These are phyloP conservation scores for Cetraspora pellucida DNA, from an alignment of 192 early-diverging fungal genomes.

Conservation along the genomic window DNA sequence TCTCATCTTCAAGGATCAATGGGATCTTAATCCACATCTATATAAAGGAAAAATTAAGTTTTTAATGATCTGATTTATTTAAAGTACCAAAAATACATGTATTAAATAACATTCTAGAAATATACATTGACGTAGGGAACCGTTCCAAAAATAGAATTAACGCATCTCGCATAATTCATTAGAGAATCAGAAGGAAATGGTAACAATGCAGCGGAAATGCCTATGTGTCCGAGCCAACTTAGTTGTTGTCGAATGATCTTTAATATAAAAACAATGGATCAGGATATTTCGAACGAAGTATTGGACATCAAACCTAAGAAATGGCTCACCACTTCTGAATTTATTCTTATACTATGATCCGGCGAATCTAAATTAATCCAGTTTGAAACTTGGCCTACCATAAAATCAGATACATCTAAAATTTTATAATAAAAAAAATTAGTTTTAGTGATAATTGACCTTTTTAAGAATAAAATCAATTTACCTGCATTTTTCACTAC, in stretches of 20 bases:
- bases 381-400: constrained; percentile 53
- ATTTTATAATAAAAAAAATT: neutral
- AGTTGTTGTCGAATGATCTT: constrained; percentile 63
- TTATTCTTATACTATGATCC: constrained; percentile 47
- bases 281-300: neutral
- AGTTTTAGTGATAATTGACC: neutral
- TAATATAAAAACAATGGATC: neutral
- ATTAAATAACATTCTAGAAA: neutral
- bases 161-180: constrained; percentile 61
- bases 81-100: too few species aligned
- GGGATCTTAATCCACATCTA: constrained; percentile 59
- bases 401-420: constrained; percentile 38
- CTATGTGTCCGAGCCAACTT: constrained; percentile 72
- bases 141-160: constrained; percentile 5
- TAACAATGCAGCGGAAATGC: constrained; percentile 61
- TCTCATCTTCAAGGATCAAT: constrained; percentile 33
- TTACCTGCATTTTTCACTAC: constrained; percentile 42
- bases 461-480: neutral
- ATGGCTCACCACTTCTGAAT: constrained; percentile 57
- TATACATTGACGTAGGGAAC: constrained; percentile 8
- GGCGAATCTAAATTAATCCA: constrained; percentile 62
- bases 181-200: constrained; percentile 43
- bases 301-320: neutral
- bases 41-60: too few species aligned
- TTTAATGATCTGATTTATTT: too few species aligned